phyloP scores from a whole-genome alignment of 2,329 filamentous ascomycete genomes.

The Apiospora pterosperma region DNA sequence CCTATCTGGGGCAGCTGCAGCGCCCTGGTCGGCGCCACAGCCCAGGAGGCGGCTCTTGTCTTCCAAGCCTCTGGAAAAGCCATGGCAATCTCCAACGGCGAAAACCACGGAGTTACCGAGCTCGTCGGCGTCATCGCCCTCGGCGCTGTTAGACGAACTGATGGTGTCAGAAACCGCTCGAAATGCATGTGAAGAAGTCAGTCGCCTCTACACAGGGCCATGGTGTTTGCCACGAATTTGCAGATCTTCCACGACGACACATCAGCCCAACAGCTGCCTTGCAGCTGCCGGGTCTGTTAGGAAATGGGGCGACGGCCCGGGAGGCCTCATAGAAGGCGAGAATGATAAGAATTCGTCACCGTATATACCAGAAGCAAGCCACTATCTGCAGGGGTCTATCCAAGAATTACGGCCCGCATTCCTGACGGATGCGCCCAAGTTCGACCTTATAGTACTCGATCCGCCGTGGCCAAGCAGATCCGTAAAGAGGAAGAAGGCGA shows the following conservation, averaged over 20 bases:
- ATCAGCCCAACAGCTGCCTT: not conserved
- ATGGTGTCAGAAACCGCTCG: slow-evolving; percentile 48
- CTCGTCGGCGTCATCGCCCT: slow-evolving; percentile 26
- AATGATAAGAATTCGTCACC: slow-evolving; percentile 6
- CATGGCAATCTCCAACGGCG: slow-evolving; percentile 51
- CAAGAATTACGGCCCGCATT: slow-evolving; percentile 38
- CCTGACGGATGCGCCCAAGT: slow-evolving; percentile 42
- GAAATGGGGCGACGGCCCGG: slow-evolving; percentile 14
- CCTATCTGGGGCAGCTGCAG: slow-evolving; percentile 24
- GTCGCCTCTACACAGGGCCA: slow-evolving; percentile 34
- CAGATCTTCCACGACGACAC: slow-evolving; percentile 6
- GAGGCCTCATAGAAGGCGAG: slow-evolving; percentile 2
- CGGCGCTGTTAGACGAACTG: slow-evolving; percentile 50
- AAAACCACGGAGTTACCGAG: slow-evolving; percentile 19
- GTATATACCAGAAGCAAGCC: slow-evolving; percentile 38
- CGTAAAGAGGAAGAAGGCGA: slow-evolving; percentile 54
- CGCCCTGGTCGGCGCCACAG: slow-evolving; percentile 9
- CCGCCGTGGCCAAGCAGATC: slow-evolving; percentile 82
- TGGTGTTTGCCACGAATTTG: slow-evolving; percentile 43
- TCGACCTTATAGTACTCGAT: slow-evolving; percentile 69
- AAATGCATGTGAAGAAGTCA: slow-evolving; percentile 38
- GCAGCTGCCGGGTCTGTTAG: slow-evolving; percentile 4
- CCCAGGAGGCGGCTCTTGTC: slow-evolving; percentile 41
- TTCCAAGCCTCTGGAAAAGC: slow-evolving; percentile 35
- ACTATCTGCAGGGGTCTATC: slow-evolving; percentile 48